Conservation (phyloP, 164 flowering plant genomes). For the Malania oleifera region DNA sequence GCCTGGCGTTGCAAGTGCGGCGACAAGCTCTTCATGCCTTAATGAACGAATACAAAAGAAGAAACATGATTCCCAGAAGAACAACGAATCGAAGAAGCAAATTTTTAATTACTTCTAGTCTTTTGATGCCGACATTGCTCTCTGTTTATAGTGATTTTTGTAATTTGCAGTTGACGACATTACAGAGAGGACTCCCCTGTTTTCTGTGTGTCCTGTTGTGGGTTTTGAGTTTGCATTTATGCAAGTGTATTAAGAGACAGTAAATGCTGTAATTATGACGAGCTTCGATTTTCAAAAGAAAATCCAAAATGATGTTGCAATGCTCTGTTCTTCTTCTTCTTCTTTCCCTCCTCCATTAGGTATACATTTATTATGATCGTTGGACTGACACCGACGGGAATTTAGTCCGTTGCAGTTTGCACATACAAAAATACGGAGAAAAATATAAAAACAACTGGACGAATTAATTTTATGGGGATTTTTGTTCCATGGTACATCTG, state of each 20-base stretch:
- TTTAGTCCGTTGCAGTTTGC: no score
- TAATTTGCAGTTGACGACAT: constrained; percentile 13
- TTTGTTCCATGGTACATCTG: no score
- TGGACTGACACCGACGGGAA: no score
- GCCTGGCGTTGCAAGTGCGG: constrained; percentile 99
- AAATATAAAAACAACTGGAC: no score
- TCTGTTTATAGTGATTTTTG: constrained; percentile 18
- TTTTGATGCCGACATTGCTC: neutral
- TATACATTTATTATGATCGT: no score
- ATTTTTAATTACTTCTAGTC: neutral
- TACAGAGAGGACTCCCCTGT: constrained; percentile 2
- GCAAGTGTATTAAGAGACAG: constrained; percentile 10
- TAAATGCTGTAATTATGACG: constrained; percentile 9
- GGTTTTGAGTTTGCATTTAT: constrained; percentile 7
- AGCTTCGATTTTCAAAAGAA: neutral
- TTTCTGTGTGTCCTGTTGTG: neutral
- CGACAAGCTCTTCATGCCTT: constrained; percentile 73
- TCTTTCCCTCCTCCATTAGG: neutral
- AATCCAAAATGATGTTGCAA: neutral
- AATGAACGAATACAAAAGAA: constrained; percentile 4
- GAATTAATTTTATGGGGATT: no score
- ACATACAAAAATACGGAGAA: no score
- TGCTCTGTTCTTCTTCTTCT: neutral
- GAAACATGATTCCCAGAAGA: neutral
- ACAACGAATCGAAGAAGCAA: neutral